Evolutionary conservation across 805 yeast genomes (phyloP).

Genomic region (Limtongia smithiae): DNA sequence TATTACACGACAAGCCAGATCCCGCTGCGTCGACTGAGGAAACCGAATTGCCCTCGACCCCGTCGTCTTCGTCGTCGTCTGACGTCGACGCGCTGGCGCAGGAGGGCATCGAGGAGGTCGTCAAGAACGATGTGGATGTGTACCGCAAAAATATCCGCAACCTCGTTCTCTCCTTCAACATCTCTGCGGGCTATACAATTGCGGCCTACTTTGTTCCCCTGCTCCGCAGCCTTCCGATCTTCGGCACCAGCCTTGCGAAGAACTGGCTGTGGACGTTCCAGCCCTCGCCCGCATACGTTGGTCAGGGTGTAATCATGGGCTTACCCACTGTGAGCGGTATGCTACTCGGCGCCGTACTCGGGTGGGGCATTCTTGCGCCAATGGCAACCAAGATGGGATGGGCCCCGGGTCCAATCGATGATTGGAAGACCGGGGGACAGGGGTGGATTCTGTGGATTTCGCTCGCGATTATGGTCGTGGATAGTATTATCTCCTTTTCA

Average conservation of each 20-base stretch:
- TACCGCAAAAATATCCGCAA: conserved; percentile 55
- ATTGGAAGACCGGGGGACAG: conserved; percentile 91
- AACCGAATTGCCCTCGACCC: conserved; percentile 18
- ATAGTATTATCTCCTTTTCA: conserved; percentile 74
- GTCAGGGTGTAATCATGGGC: conserved; percentile 98
- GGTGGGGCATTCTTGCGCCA: conserved; percentile 93
- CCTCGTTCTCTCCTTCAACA: conserved; percentile 55
- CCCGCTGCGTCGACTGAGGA: conserved; percentile 12
- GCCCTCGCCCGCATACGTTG: conserved; percentile 95
- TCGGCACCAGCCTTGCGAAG: conserved; percentile 61
- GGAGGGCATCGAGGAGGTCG: too few relatives aligned
- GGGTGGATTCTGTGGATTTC: conserved; percentile 98
- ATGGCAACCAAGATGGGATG: conserved; percentile 64
- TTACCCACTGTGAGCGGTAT: conserved; percentile 83
- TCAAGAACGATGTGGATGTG: conserved; percentile 27
- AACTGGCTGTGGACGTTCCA: conserved; percentile 81
- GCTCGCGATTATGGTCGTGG: conserved; percentile 89
- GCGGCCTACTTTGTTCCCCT: conserved; percentile 69
- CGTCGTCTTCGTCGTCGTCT: neutral
- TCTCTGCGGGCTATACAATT: conserved; percentile 72
- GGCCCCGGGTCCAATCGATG: conserved; percentile 88
- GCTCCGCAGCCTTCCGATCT: conserved; percentile 65
- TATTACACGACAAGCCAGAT: conserved; percentile 62
- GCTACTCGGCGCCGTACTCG: conserved; percentile 83
- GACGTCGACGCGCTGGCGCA: conserved; percentile 13